phyloP scores from a whole-genome alignment of 441 rosid genomes.

The Macaranga tanarius region DNA sequence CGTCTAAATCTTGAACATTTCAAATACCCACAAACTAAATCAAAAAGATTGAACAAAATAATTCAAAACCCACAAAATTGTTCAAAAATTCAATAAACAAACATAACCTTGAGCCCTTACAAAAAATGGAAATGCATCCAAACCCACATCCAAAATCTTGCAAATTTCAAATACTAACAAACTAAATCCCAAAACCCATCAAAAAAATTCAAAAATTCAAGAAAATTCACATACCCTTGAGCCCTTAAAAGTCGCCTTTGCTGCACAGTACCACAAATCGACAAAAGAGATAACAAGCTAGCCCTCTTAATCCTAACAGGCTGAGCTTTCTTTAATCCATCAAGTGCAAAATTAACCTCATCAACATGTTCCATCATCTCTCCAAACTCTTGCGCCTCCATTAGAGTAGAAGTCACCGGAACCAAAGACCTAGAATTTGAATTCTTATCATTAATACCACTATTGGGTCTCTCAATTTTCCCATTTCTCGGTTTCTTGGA shows the following conservation, averaged over 20 bases:
- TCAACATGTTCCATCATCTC: conserved; percentile 99
- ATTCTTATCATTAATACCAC: background rate
- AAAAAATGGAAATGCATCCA: background rate
- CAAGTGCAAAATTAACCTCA: conserved; percentile 95
- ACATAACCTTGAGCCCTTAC: conserved; percentile 66
- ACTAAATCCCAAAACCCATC: conserved; percentile 9
- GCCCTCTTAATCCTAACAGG: conserved; percentile 82
- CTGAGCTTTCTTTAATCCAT: conserved; percentile 79
- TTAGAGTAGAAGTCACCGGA: conserved; percentile 61
- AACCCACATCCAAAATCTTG: background rate
- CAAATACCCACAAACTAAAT: conserved; percentile 19
- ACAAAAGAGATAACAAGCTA: conserved; percentile 69
- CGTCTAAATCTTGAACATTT: conserved; percentile 8
- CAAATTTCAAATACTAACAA: background rate
- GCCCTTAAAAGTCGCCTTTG: conserved; percentile 81
- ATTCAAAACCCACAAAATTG: background rate
- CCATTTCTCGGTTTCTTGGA: conserved; percentile 32
- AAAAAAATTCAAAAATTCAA: conserved; percentile 16
- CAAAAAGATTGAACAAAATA: background rate
- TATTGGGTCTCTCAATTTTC: conserved; percentile 18
- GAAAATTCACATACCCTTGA: conserved; percentile 47
- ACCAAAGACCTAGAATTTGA: conserved; percentile 30
- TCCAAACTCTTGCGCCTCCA: conserved; percentile 97
- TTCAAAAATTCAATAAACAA: conserved; percentile 1
- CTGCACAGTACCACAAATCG: conserved; percentile 67